Percentiles rank a stretch among this genome's conserved stretches.
phyloP scores from a whole-genome alignment of 2,329 filamentous ascomycete genomes.

The Laburnicola sp. region DNA sequence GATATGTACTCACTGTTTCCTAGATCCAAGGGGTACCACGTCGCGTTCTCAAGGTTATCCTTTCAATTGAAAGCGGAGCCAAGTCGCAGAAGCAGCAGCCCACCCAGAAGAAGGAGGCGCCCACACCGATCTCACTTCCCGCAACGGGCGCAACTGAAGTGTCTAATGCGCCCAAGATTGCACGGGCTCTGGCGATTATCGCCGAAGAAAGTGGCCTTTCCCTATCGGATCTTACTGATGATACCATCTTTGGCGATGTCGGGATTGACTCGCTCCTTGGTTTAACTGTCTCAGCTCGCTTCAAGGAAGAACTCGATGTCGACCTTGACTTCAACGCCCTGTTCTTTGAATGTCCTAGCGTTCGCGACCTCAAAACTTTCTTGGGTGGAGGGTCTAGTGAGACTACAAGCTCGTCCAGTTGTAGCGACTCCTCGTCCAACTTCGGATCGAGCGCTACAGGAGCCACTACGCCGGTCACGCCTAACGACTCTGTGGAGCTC shows the following conservation, averaged over 20 bases:
- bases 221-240: constrained; percentile 29
- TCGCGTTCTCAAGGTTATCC: constrained; percentile 13
- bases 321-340: constrained; percentile 29
- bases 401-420: constrained; percentile 6
- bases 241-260: constrained; percentile 28
- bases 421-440: not conserved
- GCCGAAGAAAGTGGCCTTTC: constrained; percentile 35
- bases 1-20: no score
- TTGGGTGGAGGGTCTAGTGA: constrained; percentile 32
- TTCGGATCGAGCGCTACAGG: constrained; percentile 18
- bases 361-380: constrained; percentile 54
- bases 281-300: constrained; percentile 24
- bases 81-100: constrained; percentile 10
- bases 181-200: constrained; percentile 23
- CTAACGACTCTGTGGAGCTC: no score
- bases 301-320: constrained; percentile 31
- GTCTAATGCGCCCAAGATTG: not conserved
- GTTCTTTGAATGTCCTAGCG: constrained; percentile 60
- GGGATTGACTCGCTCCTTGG: constrained; percentile 36
- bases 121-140: not conserved
- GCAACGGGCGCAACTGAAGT: not conserved
- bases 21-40: no score
- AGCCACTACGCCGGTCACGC: constrained; percentile 8
- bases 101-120: not conserved
- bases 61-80: constrained; percentile 13